Percentiles rank a stretch among this genome's conserved stretches.
Conservation (phyloP, 164 flowering plant genomes). For the Aristolochia fimbriata region DNA sequence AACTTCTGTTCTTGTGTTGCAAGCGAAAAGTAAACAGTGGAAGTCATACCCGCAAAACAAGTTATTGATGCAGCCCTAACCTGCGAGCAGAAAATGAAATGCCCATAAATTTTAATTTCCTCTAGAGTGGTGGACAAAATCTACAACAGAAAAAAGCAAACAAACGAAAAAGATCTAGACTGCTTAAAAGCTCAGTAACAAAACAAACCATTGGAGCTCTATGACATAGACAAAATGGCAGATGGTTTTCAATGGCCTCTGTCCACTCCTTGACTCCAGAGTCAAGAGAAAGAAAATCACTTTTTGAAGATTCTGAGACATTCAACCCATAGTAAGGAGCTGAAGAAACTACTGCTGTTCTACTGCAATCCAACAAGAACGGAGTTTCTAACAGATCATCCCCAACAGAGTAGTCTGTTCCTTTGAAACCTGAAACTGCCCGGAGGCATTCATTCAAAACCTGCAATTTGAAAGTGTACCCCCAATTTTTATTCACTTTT, state of each 20-base stretch:
- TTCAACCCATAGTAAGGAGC: slow-evolving; percentile 63
- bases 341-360: slow-evolving; percentile 66
- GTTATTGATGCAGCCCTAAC: slow-evolving; percentile 86
- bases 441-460: slow-evolving; percentile 88
- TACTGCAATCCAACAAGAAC: slow-evolving; percentile 56
- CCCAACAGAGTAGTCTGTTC: slow-evolving; percentile 70
- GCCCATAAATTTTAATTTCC: neutral
- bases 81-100: slow-evolving; percentile 29
- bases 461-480: slow-evolving; percentile 25
- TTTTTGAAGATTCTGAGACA: slow-evolving; percentile 17
- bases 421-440: slow-evolving; percentile 84
- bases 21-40: slow-evolving; percentile 58
- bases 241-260: slow-evolving; percentile 61
- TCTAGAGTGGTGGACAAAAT: neutral
- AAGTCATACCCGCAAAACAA: slow-evolving; percentile 94
- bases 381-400: slow-evolving; percentile 56
- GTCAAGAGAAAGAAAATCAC: slow-evolving; percentile 11
- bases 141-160: too few species aligned
- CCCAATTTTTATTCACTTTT: neutral
- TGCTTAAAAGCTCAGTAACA: neutral
- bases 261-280: slow-evolving; percentile 59
- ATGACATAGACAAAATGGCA: slow-evolving; percentile 46
- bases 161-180: too few species aligned
- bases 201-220: slow-evolving; percentile 53
- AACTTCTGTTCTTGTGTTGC: slow-evolving; percentile 49